Conservation (phyloP, 352 stramenopile species). For the Pelagophyceae sp. region DNA sequence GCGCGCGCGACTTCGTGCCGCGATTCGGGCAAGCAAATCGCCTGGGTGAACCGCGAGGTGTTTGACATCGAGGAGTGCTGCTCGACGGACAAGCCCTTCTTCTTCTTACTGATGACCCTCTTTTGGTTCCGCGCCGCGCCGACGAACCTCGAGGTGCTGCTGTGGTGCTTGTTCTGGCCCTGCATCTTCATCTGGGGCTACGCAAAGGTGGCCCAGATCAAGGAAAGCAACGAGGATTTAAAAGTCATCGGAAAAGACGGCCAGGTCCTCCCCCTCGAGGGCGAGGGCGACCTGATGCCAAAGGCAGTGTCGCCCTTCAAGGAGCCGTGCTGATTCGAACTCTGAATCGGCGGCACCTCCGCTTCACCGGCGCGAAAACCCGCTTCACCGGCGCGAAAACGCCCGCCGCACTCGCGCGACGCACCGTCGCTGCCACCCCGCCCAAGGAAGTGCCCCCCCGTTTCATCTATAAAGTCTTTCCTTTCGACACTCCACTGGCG, state of each 20-base stretch:
- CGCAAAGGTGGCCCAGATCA: not conserved
- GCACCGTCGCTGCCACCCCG: too few species aligned
- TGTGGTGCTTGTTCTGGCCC: not conserved
- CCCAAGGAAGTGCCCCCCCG: too few species aligned
- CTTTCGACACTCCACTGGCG: too few species aligned
- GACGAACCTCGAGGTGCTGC: not conserved
- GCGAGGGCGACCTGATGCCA: too few species aligned
- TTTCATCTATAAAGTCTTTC: too few species aligned
- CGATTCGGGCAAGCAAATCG: not conserved
- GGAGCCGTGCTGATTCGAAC: too few species aligned
- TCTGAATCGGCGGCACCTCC: too few species aligned
- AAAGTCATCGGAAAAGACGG: not conserved
- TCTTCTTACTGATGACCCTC: conserved; percentile 8
- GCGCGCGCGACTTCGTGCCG: not conserved
- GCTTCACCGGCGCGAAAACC: too few species aligned
- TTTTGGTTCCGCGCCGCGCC: not conserved
- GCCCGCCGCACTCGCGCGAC: too few species aligned
- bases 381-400: too few species aligned
- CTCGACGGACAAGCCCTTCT: conserved; percentile 2
- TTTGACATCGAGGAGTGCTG: not conserved
- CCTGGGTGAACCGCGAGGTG: not conserved
- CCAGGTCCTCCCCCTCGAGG: not conserved
- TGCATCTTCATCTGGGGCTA: not conserved
- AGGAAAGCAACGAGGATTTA: too few species aligned
- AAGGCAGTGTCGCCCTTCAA: too few species aligned